These are phyloP conservation scores for Capsella rubella DNA, from an alignment of 441 rosid genomes.

Conservation along the genomic window DNA sequence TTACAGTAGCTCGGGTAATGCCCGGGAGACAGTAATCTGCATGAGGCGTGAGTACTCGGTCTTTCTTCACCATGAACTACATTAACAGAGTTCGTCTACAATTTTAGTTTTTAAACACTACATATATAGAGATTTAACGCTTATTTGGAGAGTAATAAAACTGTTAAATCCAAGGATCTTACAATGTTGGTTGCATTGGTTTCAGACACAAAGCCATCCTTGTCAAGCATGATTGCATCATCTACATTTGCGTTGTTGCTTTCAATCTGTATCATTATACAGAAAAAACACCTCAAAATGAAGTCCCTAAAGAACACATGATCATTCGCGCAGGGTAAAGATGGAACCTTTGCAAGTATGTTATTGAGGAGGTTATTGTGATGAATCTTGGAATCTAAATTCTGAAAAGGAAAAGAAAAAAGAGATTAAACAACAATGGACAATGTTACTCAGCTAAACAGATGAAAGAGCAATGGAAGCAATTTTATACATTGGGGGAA, in stretches of 20 bases:
- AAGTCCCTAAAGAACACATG: neutral
- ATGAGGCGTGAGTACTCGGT: conserved; percentile 80
- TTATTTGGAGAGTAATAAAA: conserved; percentile 9
- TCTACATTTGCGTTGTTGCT: conserved; percentile 81
- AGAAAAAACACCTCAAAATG: neutral
- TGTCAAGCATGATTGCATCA: conserved; percentile 96
- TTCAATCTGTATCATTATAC: conserved; percentile 58
- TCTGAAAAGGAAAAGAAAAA: conserved; percentile 48
- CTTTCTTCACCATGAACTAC: conserved; percentile 92
- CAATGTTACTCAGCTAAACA: neutral
- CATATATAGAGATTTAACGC: neutral
- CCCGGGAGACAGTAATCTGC: conserved; percentile 99
- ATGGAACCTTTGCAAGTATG: conserved; percentile 84
- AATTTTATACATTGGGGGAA: conserved; percentile 73
- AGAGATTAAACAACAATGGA: neutral
- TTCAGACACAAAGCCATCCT: conserved; percentile 91
- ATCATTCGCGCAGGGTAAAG: neutral
- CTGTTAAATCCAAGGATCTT: conserved; percentile 42
- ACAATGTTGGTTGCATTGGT: conserved; percentile 95
- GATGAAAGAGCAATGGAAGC: neutral
- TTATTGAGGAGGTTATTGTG: conserved; percentile 94
- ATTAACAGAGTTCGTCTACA: neutral
- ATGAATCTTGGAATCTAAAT: conserved; percentile 93
- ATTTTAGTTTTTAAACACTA: neutral
- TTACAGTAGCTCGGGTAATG: conserved; percentile 86